Percentiles rank a stretch among this genome's conserved stretches.
phyloP scores from a whole-genome alignment of 176 grass and related monocot species.

The Chloris gayana region DNA sequence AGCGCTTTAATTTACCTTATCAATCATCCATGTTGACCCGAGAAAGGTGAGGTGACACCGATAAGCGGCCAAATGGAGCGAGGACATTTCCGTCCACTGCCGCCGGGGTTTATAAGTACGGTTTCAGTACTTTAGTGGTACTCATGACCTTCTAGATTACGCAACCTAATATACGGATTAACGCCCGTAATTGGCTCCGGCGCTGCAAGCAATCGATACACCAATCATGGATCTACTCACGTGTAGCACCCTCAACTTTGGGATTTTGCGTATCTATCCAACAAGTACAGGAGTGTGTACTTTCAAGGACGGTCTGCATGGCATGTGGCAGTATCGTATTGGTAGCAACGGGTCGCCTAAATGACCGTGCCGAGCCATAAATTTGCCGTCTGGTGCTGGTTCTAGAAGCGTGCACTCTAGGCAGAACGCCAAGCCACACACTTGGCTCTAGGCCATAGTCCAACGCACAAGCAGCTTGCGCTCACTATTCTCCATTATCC shows the following conservation, averaged over 20 bases:
- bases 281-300: neutral
- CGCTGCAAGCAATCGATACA: neutral
- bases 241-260: neutral
- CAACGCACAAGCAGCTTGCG: neutral
- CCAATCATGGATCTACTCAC: neutral
- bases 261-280: neutral
- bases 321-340: neutral
- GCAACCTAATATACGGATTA: neutral
- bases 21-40: neutral
- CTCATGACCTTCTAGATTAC: neutral
- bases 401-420: conserved; percentile 7
- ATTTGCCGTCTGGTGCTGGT: neutral
- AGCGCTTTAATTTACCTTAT: neutral
- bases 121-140: neutral
- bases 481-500: neutral
- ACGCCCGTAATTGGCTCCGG: neutral
- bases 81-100: neutral
- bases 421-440: neutral
- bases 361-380: conserved; percentile 25
- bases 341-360: neutral
- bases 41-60: neutral
- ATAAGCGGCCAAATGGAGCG: neutral
- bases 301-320: neutral
- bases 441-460: neutral
- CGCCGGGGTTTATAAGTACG: neutral